A percentile compares a stretch with the other conserved stretches of the same genome.
These are phyloP conservation scores for Exsudoporus floridanus DNA, from an alignment of 1,284 basidiomycete species.

Conservation along the genomic window DNA sequence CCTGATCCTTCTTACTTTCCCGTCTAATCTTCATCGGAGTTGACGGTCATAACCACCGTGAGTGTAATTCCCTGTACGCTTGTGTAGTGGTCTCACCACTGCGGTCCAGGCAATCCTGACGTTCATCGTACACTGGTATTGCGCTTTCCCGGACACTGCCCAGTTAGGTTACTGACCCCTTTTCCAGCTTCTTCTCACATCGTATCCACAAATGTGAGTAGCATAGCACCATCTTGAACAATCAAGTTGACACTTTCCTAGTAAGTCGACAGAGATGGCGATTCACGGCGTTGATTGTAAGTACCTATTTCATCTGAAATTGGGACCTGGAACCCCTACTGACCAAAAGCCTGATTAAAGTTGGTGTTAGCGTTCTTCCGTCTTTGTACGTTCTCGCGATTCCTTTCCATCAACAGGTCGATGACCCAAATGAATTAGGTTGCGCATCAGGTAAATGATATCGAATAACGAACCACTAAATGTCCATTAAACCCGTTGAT, in stretches of 20 bases:
- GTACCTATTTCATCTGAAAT: not conserved
- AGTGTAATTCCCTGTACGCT: slow-evolving; percentile 2
- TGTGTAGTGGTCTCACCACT: not conserved
- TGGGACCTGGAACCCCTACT: not conserved
- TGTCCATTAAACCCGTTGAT: not conserved
- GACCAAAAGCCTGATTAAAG: slow-evolving; percentile 17
- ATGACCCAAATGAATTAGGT: slow-evolving; percentile 16
- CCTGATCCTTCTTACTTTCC: not conserved
- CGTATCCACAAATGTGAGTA: slow-evolving; percentile 35
- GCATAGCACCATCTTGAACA: not conserved
- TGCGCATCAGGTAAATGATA: slow-evolving; percentile 28
- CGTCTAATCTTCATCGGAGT: slow-evolving; percentile 29
- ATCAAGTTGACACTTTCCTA: slow-evolving; percentile 4
- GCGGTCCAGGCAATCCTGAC: slow-evolving; percentile 36
- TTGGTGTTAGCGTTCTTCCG: slow-evolving; percentile 31
- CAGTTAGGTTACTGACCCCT: not conserved
- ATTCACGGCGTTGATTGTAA: slow-evolving; percentile 26
- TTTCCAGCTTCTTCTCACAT: slow-evolving; percentile 29
- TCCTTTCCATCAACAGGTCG: not conserved
- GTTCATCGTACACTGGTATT: slow-evolving; percentile 36
- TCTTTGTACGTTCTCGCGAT: slow-evolving; percentile 36
- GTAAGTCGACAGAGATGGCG: slow-evolving; percentile 30
- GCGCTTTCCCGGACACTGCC: slow-evolving; percentile 12
- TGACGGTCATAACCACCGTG: slow-evolving; percentile 49
- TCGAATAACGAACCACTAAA: not conserved